phyloP scores from a whole-genome alignment of 345 rosid species.

The Ailanthus altissimus region DNA sequence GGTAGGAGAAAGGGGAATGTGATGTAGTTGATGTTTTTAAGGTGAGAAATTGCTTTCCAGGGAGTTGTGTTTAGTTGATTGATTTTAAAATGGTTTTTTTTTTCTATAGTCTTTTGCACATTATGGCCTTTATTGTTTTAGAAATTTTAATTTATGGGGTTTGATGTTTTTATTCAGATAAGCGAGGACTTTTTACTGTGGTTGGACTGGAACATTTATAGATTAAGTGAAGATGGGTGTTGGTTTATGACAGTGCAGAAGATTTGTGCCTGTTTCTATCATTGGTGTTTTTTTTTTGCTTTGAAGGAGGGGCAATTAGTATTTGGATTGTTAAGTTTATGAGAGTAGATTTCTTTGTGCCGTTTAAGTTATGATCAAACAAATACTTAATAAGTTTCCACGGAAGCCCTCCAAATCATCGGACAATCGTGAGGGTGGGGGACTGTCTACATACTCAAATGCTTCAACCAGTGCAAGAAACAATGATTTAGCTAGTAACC shows the following conservation, averaged over 20 bases:
- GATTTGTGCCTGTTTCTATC: constrained; percentile 3
- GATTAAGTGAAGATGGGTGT: constrained; percentile 13
- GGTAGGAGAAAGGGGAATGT: not conserved
- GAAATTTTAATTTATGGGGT: constrained; percentile 15
- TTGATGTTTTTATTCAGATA: constrained; percentile 26
- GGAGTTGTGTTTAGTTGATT: constrained; percentile 9
- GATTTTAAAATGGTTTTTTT: not conserved
- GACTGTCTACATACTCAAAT: constrained; percentile 40
- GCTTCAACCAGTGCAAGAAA: constrained; percentile 43
- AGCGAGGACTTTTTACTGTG: constrained; percentile 17
- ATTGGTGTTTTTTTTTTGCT: constrained; percentile 22
- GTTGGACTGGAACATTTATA: constrained; percentile 14
- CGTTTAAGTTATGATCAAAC: constrained; percentile 50
- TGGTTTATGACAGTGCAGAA: not conserved
- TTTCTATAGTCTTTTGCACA: not conserved
- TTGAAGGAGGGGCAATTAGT: constrained; percentile 18
- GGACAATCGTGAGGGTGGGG: constrained; percentile 57
- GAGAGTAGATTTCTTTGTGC: constrained; percentile 13
- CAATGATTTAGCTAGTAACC: constrained; percentile 36
- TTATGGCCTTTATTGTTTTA: not conserved
- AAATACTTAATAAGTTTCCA: constrained; percentile 62
- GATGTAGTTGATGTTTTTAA: not conserved
- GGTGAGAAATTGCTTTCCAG: constrained; percentile 1
- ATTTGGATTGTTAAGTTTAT: constrained; percentile 12
- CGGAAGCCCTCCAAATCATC: constrained; percentile 57